These are phyloP conservation scores for Ceratorhiza oryzae-sativae DNA, from an alignment of 1,284 basidiomycete species.

Conservation along the genomic window DNA sequence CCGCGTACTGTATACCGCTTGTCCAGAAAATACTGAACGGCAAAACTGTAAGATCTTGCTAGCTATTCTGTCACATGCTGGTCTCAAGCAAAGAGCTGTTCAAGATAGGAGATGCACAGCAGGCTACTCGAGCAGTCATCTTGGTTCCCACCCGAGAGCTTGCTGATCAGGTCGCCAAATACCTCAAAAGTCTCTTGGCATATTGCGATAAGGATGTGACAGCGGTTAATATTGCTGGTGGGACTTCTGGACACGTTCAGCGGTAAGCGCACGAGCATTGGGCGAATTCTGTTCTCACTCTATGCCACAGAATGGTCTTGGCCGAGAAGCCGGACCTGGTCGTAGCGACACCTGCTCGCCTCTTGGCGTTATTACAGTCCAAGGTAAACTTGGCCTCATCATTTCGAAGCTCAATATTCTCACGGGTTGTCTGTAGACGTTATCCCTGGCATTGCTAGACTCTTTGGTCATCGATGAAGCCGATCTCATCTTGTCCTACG, in stretches of 20 bases:
- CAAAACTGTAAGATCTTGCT: constrained; percentile 58
- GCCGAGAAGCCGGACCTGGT: constrained; percentile 92
- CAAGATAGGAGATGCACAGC: constrained; percentile 48
- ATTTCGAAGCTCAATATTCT: constrained; percentile 13
- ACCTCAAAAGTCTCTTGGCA: constrained; percentile 68
- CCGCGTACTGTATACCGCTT: constrained; percentile 92
- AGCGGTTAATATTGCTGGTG: constrained; percentile 81
- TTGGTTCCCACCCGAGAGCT: constrained; percentile 95
- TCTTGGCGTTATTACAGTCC: constrained; percentile 78
- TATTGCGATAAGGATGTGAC: constrained; percentile 82
- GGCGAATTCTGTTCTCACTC: not conserved
- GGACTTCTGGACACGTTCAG: constrained; percentile 77
- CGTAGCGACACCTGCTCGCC: constrained; percentile 89
- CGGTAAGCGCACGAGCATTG: constrained; percentile 58
- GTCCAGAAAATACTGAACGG: constrained; percentile 86
- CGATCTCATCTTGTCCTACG: constrained; percentile 96
- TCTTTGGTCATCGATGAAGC: constrained; percentile 98
- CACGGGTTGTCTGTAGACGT: constrained; percentile 53
- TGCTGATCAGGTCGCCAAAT: constrained; percentile 85
- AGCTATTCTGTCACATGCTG: not conserved
- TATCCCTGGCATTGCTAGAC: constrained; percentile 71
- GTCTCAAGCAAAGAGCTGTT: constrained; percentile 9
- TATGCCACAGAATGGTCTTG: constrained; percentile 68
- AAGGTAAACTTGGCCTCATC: constrained; percentile 57
- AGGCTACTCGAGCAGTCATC: constrained; percentile 80